Evolutionary conservation across 2,329 filamentous ascomycete species (phyloP).

Genomic region (Sporothrix pallida): DNA sequence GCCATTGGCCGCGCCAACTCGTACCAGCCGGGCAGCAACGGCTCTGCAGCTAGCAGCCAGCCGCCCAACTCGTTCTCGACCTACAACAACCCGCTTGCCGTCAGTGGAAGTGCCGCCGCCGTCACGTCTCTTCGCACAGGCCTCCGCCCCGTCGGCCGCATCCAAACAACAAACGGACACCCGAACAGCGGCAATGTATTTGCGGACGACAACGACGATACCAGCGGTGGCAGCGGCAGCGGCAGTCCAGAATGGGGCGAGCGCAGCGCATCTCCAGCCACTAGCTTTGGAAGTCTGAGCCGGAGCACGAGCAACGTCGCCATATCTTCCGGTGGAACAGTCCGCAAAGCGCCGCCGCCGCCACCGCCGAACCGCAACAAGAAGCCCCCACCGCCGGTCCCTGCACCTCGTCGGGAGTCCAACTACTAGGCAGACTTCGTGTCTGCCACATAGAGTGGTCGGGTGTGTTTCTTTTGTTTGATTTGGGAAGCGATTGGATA

Average conservation of each 20-base stretch:
- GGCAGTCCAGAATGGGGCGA: slow-evolving; percentile 59
- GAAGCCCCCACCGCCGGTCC: slow-evolving; percentile 62
- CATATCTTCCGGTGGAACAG: slow-evolving; percentile 7
- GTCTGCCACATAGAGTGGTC: not conserved
- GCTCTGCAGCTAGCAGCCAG: not conserved
- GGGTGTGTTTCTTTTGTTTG: not conserved
- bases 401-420: slow-evolving; percentile 42
- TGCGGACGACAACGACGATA: slow-evolving; percentile 56
- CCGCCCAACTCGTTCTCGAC: slow-evolving; percentile 21
- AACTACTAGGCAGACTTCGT: slow-evolving; percentile 11
- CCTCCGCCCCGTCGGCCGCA: slow-evolving; percentile 54
- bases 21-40: slow-evolving; percentile 44
- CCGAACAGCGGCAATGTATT: slow-evolving; percentile 51
- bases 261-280: slow-evolving; percentile 61
- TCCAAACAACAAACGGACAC: slow-evolving; percentile 46
- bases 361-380: slow-evolving; percentile 56
- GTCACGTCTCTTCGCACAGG: slow-evolving; percentile 48
- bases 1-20: slow-evolving; percentile 49
- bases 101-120: slow-evolving; percentile 36
- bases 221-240: slow-evolving; percentile 50
- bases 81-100: slow-evolving; percentile 16
- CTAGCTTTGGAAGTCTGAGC: slow-evolving; percentile 61
- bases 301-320: slow-evolving; percentile 51
- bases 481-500: not conserved
- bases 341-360: slow-evolving; percentile 53